Percentiles rank a stretch among this genome's conserved stretches.
Conservation (phyloP, 2,329 filamentous ascomycete species). For the Diaporthe sp. region DNA sequence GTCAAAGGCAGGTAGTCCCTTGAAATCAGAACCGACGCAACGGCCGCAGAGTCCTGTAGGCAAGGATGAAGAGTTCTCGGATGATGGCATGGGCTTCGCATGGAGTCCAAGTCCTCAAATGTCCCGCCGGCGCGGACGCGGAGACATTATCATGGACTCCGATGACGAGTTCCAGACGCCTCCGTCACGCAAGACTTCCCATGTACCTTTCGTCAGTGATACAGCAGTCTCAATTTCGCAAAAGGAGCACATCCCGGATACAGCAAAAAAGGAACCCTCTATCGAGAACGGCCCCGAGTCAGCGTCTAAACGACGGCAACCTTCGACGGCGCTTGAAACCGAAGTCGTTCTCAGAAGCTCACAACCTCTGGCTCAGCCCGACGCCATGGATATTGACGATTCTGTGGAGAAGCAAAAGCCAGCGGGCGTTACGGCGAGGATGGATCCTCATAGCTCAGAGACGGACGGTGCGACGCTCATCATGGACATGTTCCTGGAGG, state of each 20-base stretch:
- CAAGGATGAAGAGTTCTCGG: constrained; percentile 18
- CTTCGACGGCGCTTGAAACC: neutral
- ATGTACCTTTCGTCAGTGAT: constrained; percentile 46
- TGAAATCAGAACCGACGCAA: neutral
- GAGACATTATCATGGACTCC: constrained; percentile 66
- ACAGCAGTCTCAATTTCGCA: constrained; percentile 33
- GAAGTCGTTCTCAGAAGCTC: neutral
- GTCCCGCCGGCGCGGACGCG: constrained; percentile 43
- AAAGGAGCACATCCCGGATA: constrained; percentile 7
- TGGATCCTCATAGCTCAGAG: constrained; percentile 47
- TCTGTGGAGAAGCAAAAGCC: neutral
- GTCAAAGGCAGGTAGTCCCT: constrained; percentile 5
- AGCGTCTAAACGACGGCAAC: constrained; percentile 16
- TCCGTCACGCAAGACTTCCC: constrained; percentile 51
- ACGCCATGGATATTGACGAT: constrained; percentile 20
- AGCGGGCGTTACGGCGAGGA: constrained; percentile 39
- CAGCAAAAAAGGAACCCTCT: neutral
- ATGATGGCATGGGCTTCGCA: constrained; percentile 21
- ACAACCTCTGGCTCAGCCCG: neutral
- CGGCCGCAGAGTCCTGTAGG: neutral
- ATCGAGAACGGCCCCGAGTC: neutral
- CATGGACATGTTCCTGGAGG: constrained; percentile 52
- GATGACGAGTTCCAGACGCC: constrained; percentile 68
- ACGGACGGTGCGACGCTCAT: constrained; percentile 51
- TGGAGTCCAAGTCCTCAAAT: constrained; percentile 44